Evolutionary conservation across 2,329 filamentous ascomycete genomes (phyloP).

Genomic region (Phyllosticta paracitricarpa): DNA sequence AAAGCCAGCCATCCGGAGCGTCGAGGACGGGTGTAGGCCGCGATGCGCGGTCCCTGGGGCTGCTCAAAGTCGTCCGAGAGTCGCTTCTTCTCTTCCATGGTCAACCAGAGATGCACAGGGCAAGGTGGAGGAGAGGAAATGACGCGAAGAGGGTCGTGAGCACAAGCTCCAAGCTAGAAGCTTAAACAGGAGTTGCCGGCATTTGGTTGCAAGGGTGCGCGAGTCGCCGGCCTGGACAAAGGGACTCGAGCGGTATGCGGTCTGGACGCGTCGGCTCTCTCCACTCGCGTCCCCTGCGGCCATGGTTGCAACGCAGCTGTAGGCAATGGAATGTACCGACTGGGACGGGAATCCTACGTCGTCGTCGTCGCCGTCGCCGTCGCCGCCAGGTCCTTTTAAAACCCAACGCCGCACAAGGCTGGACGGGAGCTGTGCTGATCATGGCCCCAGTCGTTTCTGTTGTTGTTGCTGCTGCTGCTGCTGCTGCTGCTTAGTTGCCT

Average conservation of each 20-base stretch:
- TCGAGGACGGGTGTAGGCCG: conserved; percentile 10
- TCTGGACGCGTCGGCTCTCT: neutral
- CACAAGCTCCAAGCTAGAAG: neutral
- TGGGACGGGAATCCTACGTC: neutral
- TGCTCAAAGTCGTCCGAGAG: neutral
- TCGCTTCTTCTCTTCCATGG: conserved; percentile 7
- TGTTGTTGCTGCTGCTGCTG: neutral
- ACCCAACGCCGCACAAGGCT: neutral
- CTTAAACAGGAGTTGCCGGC: neutral
- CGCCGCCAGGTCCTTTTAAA: neutral
- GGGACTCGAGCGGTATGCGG: neutral
- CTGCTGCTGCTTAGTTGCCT: neutral
- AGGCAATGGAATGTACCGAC: neutral
- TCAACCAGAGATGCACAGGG: neutral
- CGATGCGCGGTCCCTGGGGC: neutral
- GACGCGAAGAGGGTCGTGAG: neutral
- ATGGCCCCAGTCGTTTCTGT: neutral
- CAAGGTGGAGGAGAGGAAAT: neutral
- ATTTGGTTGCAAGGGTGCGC: neutral
- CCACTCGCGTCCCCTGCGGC: neutral
- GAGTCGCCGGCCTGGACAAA: neutral
- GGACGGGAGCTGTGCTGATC: neutral
- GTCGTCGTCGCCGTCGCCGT: neutral
- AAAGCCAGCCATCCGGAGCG: conserved; percentile 15
- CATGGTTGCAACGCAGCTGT: neutral